Conservation (phyloP, 2,329 filamentous ascomycete species). For the Fusarium falciforme region DNA sequence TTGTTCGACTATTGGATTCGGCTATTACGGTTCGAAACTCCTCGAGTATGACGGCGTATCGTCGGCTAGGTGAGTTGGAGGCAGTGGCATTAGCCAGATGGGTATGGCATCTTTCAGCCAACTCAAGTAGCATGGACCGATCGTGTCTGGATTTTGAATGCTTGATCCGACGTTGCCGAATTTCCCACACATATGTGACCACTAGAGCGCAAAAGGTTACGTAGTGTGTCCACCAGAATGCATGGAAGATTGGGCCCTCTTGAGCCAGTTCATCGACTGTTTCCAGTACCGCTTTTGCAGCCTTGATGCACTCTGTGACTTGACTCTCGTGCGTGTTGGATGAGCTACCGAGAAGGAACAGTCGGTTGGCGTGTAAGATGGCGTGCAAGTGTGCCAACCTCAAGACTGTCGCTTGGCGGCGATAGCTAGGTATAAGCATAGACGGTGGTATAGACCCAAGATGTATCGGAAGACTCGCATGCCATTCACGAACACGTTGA, state of each 20-base stretch:
- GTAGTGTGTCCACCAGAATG: conserved; percentile 67
- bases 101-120: conserved; percentile 41
- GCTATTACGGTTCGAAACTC: conserved; percentile 22
- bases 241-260: conserved; percentile 55
- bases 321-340: conserved; percentile 17
- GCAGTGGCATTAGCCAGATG: conserved; percentile 32
- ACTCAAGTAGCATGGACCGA: conserved; percentile 28
- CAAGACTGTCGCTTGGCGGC: conserved; percentile 63
- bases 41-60: conserved; percentile 34
- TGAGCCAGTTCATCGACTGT: conserved; percentile 56
- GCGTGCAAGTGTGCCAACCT: conserved; percentile 66
- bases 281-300: conserved; percentile 50
- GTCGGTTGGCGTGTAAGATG: conserved; percentile 65
- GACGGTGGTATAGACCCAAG: conserved; percentile 57
- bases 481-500: conserved; percentile 54
- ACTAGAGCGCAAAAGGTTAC: conserved; percentile 66
- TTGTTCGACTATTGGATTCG: background rate
- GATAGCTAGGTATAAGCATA: conserved; percentile 58
- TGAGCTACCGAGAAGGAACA: conserved; percentile 57
- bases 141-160: conserved; percentile 20
- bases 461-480: conserved; percentile 54
- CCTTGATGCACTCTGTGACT: conserved; percentile 56
- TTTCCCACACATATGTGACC: conserved; percentile 64
- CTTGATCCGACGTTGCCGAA: conserved; percentile 39
- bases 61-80: conserved; percentile 32